Evolutionary conservation across 805 yeast species (phyloP), one percentile per base, ranked within the genome.

Genomic region (Lachancea nothofagi): DNA sequence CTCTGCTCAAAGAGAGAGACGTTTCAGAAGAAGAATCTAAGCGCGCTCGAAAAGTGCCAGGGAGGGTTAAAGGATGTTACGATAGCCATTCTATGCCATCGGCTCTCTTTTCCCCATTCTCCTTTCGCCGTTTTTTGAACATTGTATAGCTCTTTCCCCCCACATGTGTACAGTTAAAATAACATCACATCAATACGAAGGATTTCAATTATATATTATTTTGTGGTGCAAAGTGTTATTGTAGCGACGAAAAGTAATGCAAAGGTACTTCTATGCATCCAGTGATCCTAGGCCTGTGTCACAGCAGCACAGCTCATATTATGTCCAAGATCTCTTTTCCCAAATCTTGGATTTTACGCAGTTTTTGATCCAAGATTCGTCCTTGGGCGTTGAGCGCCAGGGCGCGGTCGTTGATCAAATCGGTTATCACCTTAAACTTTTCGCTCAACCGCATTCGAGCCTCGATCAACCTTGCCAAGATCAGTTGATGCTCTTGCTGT

Each of bases 21-120:
- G 95, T 78, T 84, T 74, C 83, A 83, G 87, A 72, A 85, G 83
- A 79, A 83, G 94, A 83, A 75, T 73, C 75, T 83, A 82, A 69
- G 61, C 55, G 31, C 17, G 19, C 22, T n/a, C 23, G 24, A 9
- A 7, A 29, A 29, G 13, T 26, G 29, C 5, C 13, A 14, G n/a
- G 13, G 22, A 21, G 33, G 33, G 17, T 14, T 13, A 7, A 17
- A 17, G 9, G 7, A 7, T 23, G 25, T 10, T 7, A 23, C 8
- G 26, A 8, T 8, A n/a, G n/a, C n/a, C n/a, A n/a, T n/a, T 8
- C 10, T 23, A 23, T 23, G 25, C 25, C 25, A 10, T 10, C 25
- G 25, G 25, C 10, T 23, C 10, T n/a, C n/a, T n/a, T n/a, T n/a
- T n/a, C 20, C 33, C 33, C 33, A 5, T 29, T 29, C n/a, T 21